Evolutionary conservation across 441 rosid species (phyloP).

Genomic region (Arabidopsis hybrid): DNA sequence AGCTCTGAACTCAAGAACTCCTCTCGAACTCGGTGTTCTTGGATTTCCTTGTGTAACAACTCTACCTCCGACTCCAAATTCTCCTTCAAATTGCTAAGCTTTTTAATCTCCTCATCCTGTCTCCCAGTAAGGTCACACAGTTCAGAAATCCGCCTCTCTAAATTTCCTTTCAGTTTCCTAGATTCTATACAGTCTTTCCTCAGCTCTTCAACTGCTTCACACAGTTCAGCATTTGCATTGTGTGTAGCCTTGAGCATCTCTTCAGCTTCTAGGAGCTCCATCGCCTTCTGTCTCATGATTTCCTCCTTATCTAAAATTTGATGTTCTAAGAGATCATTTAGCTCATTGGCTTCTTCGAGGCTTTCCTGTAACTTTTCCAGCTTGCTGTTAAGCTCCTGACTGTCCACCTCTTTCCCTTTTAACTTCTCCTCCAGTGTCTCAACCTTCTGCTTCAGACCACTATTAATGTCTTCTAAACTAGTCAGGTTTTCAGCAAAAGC

Average conservation of each 20-base stretch:
- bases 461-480: conserved; percentile 49
- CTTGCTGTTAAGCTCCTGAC: conserved; percentile 52
- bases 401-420: conserved; percentile 59
- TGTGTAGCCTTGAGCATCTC: conserved; percentile 74
- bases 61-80: conserved; percentile 63
- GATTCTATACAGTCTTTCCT: conserved; percentile 66
- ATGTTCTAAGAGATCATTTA: conserved; percentile 66
- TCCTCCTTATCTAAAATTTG: conserved; percentile 62
- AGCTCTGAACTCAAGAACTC: conserved; percentile 69
- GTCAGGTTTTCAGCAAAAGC: conserved; percentile 56
- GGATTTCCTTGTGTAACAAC: conserved; percentile 58
- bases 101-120: conserved; percentile 61
- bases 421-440: conserved; percentile 59
- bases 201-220: conserved; percentile 71
- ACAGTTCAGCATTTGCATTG: conserved; percentile 61
- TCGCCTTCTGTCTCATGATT: conserved; percentile 63
- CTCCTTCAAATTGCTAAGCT: conserved; percentile 62
- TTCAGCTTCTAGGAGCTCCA: conserved; percentile 72
- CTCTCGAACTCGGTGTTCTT: conserved; percentile 65
- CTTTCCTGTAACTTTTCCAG: conserved; percentile 66
- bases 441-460: conserved; percentile 58
- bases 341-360: conserved; percentile 60
- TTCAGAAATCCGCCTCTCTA: conserved; percentile 60
- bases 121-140: conserved; percentile 52
- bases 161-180: conserved; percentile 46